Base-by-base conservation (phyloP, 306 rosid genomes). In the Castanospermum australe region DNA sequence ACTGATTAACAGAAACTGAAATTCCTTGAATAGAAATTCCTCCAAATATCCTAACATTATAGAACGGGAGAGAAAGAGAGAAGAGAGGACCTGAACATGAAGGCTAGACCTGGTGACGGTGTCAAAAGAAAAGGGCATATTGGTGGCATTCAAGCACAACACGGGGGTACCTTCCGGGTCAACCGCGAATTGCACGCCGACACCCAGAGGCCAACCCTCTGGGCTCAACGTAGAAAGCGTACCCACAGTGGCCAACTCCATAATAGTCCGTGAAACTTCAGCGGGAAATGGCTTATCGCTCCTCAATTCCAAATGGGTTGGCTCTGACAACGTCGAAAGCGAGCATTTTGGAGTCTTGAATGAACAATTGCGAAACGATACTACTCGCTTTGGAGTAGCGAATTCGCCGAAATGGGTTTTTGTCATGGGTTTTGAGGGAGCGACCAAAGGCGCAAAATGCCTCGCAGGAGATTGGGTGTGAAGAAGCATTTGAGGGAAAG, bases 261-360 rank as follows among this genome's bases (percentile, higher is more conserved):
- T 79, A 15, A 94, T 87, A 12, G 97, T 94, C 81, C 97, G 83
- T 8, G 97, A 94, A 60, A 89, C 88, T 86, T 94, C 97, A n/a
- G 97, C 91, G 0, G 97, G 95, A 17, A 80, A 84, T 1, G 97
- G 97, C 87, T 86, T 90, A 56, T 28, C 77, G 80, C 45, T 71
- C 82, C 72, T 78, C 67, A 79, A 7, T 82, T 85, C 89, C 81
- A 81, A 69, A 21, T 83, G 92, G 79, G 91, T 67, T 64, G 77
- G 82, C 56, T 83, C 87, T 1, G 92, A 83, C 33, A 87, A 69
- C 4, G 83, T 14, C 15, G 92, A 84, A 79, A 89, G 85, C 3
- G 92, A 86, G 83, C 95, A 94, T 84, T 75, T 92, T 54, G 73
- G 59, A 54, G 82, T 14, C 35, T 60, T 64, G 2, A 55, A 77